Evolutionary conservation across 2,329 filamentous ascomycete species (phyloP).

Genomic region (Scedosporium apiospermum): DNA sequence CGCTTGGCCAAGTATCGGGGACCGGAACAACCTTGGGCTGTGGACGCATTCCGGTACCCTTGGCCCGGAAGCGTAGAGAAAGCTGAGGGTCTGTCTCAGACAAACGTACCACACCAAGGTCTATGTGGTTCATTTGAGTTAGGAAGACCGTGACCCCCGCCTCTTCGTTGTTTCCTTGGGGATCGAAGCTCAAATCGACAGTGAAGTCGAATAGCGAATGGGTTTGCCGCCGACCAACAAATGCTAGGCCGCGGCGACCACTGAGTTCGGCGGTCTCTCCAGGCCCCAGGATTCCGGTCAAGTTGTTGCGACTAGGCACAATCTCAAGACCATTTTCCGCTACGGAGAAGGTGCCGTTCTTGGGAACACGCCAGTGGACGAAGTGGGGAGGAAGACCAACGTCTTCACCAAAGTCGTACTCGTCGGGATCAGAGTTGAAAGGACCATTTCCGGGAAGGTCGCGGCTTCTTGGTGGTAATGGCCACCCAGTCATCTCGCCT

Average conservation of each 20-base stretch:
- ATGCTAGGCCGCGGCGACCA: slow-evolving; percentile 36
- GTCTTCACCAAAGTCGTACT: slow-evolving; percentile 25
- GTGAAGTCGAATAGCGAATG: slow-evolving; percentile 43
- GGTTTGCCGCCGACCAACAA: slow-evolving; percentile 44
- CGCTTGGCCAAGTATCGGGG: not conserved
- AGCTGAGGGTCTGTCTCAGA: not conserved
- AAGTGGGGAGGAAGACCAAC: slow-evolving; percentile 32
- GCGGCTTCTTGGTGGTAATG: slow-evolving; percentile 23
- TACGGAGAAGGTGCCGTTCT: slow-evolving; percentile 24
- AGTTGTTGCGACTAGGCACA: slow-evolving; percentile 12
- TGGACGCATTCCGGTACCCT: slow-evolving; percentile 14
- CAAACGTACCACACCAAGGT: slow-evolving; percentile 28
- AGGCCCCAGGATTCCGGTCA: slow-evolving; percentile 9
- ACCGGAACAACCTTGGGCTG: slow-evolving; percentile 8
- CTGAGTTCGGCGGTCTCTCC: slow-evolving; percentile 3
- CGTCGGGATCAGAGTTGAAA: slow-evolving; percentile 26
- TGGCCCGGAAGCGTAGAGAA: slow-evolving; percentile 14
- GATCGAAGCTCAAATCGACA: slow-evolving; percentile 33
- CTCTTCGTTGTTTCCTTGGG: slow-evolving; percentile 31
- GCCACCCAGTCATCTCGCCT: slow-evolving; percentile 24
- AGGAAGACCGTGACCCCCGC: slow-evolving; percentile 43
- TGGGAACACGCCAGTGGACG: slow-evolving; percentile 35
- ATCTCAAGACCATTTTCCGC: slow-evolving; percentile 20
- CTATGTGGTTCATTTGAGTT: slow-evolving; percentile 42
- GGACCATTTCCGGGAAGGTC: slow-evolving; percentile 21